Base-by-base conservation (phyloP, 345 rosid genomes). In the Luvunga scandens region DNA sequence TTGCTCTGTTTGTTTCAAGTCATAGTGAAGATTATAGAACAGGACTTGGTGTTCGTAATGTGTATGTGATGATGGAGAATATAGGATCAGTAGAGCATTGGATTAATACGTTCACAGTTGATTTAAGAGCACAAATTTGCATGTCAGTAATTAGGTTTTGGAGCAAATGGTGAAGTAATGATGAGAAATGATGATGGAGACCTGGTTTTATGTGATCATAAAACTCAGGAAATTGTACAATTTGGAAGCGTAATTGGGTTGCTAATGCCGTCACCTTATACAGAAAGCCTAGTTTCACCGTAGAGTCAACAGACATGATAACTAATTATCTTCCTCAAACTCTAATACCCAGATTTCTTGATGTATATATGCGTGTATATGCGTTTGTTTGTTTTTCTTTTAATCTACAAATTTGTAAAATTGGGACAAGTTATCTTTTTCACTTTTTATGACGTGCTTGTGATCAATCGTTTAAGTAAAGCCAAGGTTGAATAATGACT, bases 261-360 rank as follows among this genome's bases (percentile, higher is more conserved):
- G 30, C 53, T n/a, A 38, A 67, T 67, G 71, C 71, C 24, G 53
- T 38, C 28, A 38, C 71, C 7, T 67, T 67, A 67, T 4, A 25
- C 53, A 67, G 30, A 67, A 67, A 67, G 71, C 71, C 55, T 67
- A 38, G 7, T 68, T 68, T 68, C 72, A 24, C 72, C 31, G 2
- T 68, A 68, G 50, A 38, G 27, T 66, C 25, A 36, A 36, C 13
- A 66, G 5, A 2, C 16, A 33, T 66, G 50, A 66, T 19, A 66
- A n/a, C 27, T 8, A 34, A 36, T 34, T 39, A 7, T 66, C 69
- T 42, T 66, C 69, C 10, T 27, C 33, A 2, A 13, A 64, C 67
- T 28, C 38, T 22, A 64, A 6, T 64, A 64, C 38, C n/a, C 21
- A 30, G 39, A 65, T 55, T 42, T 42, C 13, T 39, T 39, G 3